Conservation (phyloP, 169 alveolate species). For the Eimeria necatrix region DNA sequence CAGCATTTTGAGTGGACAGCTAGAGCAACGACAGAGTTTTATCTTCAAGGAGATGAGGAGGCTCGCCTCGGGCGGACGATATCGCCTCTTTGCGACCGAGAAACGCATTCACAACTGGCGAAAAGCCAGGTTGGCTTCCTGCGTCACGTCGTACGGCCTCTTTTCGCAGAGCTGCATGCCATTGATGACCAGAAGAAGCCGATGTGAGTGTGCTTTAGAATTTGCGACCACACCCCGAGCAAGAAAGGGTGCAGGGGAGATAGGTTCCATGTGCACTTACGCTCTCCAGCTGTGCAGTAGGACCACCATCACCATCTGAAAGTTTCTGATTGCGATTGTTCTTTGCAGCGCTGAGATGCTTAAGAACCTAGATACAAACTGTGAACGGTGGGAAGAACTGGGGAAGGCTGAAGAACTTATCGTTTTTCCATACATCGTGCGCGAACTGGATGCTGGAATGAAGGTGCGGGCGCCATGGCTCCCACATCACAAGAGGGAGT, state of each 20-base stretch:
- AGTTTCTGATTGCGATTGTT: no score
- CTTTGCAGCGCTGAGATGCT: not conserved
- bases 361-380: not conserved
- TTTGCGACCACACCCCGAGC: no score
- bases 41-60: conserved; percentile 83
- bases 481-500: no score
- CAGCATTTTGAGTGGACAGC: conserved; percentile 87
- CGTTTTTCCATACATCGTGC: not conserved
- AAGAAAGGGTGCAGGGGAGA: not conserved
- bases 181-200: conserved; percentile 32
- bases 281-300: not conserved
- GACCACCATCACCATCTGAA: no score
- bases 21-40: conserved; percentile 87
- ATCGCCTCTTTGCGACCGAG: conserved; percentile 93
- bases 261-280: not conserved
- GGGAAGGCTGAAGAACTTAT: not conserved
- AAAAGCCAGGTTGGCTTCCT: conserved; percentile 91
- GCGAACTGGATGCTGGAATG: not conserved
- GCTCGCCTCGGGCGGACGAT: conserved; percentile 87
- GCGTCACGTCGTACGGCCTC: conserved; percentile 88
- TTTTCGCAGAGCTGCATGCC: conserved; percentile 80
- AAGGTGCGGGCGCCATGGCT: not conserved
- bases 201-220: not conserved
- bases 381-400: not conserved
- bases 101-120: conserved; percentile 89